These are phyloP conservation scores for Agrocybe pediades DNA, from an alignment of 768 basidiomycete species.

Conservation along the genomic window DNA sequence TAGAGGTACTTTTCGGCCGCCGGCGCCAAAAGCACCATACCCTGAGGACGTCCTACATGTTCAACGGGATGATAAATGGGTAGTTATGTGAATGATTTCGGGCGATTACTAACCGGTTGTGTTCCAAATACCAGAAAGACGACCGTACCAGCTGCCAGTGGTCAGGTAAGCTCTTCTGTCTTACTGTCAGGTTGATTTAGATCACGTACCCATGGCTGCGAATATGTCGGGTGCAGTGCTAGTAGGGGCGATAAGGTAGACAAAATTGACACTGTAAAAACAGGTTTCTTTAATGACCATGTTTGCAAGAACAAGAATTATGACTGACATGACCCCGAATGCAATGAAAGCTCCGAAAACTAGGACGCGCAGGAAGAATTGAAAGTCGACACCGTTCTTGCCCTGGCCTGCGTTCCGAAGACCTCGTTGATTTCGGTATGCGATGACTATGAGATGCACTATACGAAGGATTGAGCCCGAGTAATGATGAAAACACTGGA, in stretches of 20 bases:
- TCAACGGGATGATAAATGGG: not conserved
- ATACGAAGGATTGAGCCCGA: not conserved
- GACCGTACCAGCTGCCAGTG: slow-evolving; percentile 30
- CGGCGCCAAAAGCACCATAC: slow-evolving; percentile 35
- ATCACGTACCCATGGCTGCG: slow-evolving; percentile 30
- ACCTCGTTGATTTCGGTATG: slow-evolving; percentile 32
- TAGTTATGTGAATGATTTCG: not conserved
- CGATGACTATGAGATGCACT: slow-evolving; percentile 30
- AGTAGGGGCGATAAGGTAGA: slow-evolving; percentile 23
- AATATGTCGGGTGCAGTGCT: slow-evolving; percentile 30
- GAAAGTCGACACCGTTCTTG: slow-evolving; percentile 23
- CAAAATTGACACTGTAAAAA: slow-evolving; percentile 27
- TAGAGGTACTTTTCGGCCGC: not conserved
- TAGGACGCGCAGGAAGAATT: slow-evolving; percentile 32
- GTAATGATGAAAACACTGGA: too few relatives aligned
- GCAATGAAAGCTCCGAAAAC: slow-evolving; percentile 34
- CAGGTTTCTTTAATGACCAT: not conserved
- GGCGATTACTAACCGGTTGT: slow-evolving; percentile 27
- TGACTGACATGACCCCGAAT: slow-evolving; percentile 32
- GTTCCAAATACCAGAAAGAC: slow-evolving; percentile 39
- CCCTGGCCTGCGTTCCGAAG: slow-evolving; percentile 29
- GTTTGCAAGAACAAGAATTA: not conserved
- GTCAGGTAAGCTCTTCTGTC: not conserved
- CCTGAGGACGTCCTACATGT: slow-evolving; percentile 30
- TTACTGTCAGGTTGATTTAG: not conserved